These are phyloP conservation scores for Aphanomyces cochlioides DNA, from an alignment of 352 stramenopile genomes.

Conservation along the genomic window DNA sequence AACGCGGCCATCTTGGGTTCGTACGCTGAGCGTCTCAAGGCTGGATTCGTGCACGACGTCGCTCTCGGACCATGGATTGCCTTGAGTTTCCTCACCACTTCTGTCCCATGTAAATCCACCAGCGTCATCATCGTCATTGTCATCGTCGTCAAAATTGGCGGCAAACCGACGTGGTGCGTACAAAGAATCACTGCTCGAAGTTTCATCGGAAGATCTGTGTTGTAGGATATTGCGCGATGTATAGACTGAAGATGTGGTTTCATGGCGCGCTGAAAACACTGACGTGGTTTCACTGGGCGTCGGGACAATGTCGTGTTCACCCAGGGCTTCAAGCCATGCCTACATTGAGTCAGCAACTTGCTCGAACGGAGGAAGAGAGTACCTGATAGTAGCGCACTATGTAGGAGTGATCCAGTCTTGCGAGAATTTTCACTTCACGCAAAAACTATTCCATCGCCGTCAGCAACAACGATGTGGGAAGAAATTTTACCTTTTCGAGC, in stretches of 20 bases:
- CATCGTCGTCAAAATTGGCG: slow-evolving; percentile 51
- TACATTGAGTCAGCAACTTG: slow-evolving; percentile 20
- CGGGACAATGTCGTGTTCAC: slow-evolving; percentile 38
- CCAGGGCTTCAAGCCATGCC: slow-evolving; percentile 86
- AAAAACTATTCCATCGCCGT: slow-evolving; percentile 57
- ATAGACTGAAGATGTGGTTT: slow-evolving; percentile 39
- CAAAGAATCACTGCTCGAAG: slow-evolving; percentile 30
- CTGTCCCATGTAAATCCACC: slow-evolving; percentile 78
- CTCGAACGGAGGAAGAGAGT: not conserved
- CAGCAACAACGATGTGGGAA: slow-evolving; percentile 21
- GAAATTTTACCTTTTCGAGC: slow-evolving; percentile 71
- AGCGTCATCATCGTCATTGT: slow-evolving; percentile 48
- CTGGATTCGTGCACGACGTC: slow-evolving; percentile 21
- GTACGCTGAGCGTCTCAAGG: slow-evolving; percentile 2
- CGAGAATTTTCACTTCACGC: slow-evolving; percentile 91
- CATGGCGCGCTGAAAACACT: slow-evolving; percentile 22
- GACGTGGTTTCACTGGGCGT: slow-evolving; percentile 36
- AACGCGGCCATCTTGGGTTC: slow-evolving; percentile 21
- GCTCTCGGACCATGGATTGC: slow-evolving; percentile 11
- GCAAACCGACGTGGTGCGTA: slow-evolving; percentile 38
- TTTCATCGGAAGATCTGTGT: slow-evolving; percentile 28
- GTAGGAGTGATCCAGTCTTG: slow-evolving; percentile 89
- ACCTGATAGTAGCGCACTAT: slow-evolving; percentile 90
- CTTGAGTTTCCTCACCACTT: slow-evolving; percentile 42
- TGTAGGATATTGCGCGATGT: slow-evolving; percentile 66